These are phyloP conservation scores for Metarhizium robertsii DNA, from an alignment of 2,329 filamentous ascomycete species.

Conservation along the genomic window DNA sequence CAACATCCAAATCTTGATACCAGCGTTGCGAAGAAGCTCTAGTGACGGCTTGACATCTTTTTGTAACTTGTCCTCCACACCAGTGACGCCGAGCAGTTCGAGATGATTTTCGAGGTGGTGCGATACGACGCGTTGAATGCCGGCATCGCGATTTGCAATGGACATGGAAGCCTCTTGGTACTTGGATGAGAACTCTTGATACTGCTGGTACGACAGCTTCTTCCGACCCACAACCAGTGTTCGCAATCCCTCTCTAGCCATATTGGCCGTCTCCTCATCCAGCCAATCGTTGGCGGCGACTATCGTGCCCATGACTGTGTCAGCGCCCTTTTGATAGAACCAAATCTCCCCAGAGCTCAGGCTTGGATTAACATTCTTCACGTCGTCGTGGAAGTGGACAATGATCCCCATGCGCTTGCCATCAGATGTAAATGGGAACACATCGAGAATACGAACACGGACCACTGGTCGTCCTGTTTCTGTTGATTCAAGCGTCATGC, in stretches of 20 bases:
- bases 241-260: conserved; percentile 91
- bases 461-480: conserved; percentile 67
- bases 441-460: conserved; percentile 78
- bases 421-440: conserved; percentile 96
- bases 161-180: conserved; percentile 75
- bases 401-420: conserved; percentile 98
- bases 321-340: conserved; percentile 98
- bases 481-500: conserved; percentile 72
- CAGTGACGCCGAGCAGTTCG: conserved; percentile 92
- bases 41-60: conserved; percentile 91
- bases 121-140: conserved; percentile 71
- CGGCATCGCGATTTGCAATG: conserved; percentile 68
- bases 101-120: conserved; percentile 79
- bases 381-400: conserved; percentile 65
- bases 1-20: conserved; percentile 99
- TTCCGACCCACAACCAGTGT: conserved; percentile 95
- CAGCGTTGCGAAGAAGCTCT: conserved; percentile 89
- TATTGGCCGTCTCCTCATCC: conserved; percentile 98
- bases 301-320: conserved; percentile 96
- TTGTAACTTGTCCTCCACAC: conserved; percentile 95
- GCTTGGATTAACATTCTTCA: conserved; percentile 36
- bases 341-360: conserved; percentile 70
- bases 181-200: conserved; percentile 65
- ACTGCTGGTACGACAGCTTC: conserved; percentile 67
- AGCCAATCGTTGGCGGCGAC: conserved; percentile 97